Base-by-base conservation (phyloP, 768 basidiomycete species). In the Daedaleopsis sinensis region DNA sequence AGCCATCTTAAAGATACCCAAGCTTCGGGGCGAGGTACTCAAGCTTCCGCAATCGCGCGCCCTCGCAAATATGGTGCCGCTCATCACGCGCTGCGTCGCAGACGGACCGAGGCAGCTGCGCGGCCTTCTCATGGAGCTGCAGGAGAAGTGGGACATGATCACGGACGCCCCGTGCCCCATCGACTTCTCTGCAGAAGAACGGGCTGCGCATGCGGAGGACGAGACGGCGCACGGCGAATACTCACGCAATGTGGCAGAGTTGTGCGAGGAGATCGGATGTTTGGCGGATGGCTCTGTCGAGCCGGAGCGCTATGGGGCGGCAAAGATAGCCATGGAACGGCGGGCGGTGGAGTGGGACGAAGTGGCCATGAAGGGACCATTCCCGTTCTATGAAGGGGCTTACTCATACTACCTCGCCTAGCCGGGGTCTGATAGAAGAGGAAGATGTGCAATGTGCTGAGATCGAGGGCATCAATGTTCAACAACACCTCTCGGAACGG, bases 321-420 rank as follows among this genome's bases (percentile, higher is more conserved):
- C 43, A 1, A 59, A 59, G 42, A 43, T 13, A 13, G 36, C 21
- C 12, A 36, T 47, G 44, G 58, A 59, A 38, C 42, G 36, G 35
- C 46, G 52, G 32, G 27, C 52, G n/a, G 47, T 18, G 52, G 46
- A 49, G 38, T 60, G 59, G 59, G 59, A 60, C 39, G 59, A 55
- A 16, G 27, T 3, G 5, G 52, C 35, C 6, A 55, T 60, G 59
- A 60, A 60, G n/a, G 52, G 59, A 0, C 59, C 58, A 5, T 59
- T 59, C 37, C 58, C 52, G 11, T 39, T 59, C 43, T 59, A 24
- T 13, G 58, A 59, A 21, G 44, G 52, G 43, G 58, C 52, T 6
- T 24, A 42, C 15, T 52, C 50, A 1, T 44, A 58, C 39, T 44
- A 35, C 27, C 57, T 58, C 27, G 27, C 27, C 27, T 32, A 32